Evolutionary conservation across 1,284 basidiomycete species (phyloP), one percentile per base, ranked within the genome.

Genomic region (Filobasidium uniguttulatum): DNA sequence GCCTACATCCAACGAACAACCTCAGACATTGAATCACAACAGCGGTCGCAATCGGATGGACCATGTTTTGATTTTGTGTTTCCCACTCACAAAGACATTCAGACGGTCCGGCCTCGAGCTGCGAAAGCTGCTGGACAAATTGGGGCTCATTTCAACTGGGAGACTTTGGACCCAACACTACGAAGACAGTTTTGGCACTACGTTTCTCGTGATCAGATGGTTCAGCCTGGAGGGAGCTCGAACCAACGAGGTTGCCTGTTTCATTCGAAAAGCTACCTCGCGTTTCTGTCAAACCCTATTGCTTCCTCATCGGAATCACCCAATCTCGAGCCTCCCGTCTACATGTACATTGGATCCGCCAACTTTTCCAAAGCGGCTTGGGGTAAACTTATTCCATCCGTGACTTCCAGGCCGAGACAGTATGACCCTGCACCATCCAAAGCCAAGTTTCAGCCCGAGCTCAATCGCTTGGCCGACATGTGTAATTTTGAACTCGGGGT

Each of bases 281-380:
- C 41, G 3, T 48, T 54, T 34, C 53, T 46, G 19, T n/a, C n/a
- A 40, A 20, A 9, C n/a, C n/a, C n/a, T n/a, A n/a, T n/a, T n/a
- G n/a, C n/a, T n/a, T n/a, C n/a, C n/a, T n/a, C n/a, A n/a, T n/a
- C n/a, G 31, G 9, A 33, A 9, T n/a, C 9, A 33, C n/a, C 12
- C 36, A 12, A 38, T 17, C 20, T 26, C 30, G 33, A 44, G 38
- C 17, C 25, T 20, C 54, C 54, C 15, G 20, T 55, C 3, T 55
- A 48, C 47, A 22, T 49, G 31, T 55, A 55, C 44, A 34, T 55
- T 22, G 54, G 54, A 12, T 55, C 54, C 9, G 54, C 50, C 20
- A 55, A 55, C 44, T 55, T 55, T 31, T 33, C 41, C 20, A 49
- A 55, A 25, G 45, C 50, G 20, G 54, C 54, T 5, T 55, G 49